Conservation (phyloP, 495 filamentous ascomycete genomes). For the Glonium stellatum region DNA sequence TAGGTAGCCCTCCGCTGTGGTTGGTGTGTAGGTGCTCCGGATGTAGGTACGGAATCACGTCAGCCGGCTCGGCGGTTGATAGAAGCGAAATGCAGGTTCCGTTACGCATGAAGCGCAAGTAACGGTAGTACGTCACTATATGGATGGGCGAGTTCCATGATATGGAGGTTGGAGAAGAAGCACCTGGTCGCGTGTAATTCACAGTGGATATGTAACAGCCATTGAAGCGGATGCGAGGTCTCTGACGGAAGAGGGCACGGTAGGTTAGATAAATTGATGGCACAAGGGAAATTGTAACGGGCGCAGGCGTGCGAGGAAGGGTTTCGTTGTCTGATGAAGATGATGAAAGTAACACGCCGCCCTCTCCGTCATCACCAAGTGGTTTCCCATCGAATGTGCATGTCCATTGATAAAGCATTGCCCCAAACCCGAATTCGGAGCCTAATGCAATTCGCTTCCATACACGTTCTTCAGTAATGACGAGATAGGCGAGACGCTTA, state of each 20-base stretch:
- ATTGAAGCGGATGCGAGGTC: conserved; percentile 85
- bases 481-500: conserved; percentile 77
- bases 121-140: conserved; percentile 96
- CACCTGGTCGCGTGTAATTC: conserved; percentile 84
- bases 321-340: background rate
- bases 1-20: conserved; percentile 34
- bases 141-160: conserved; percentile 80
- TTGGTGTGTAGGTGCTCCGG: conserved; percentile 38
- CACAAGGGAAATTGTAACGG: conserved; percentile 37
- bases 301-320: background rate
- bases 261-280: conserved; percentile 42
- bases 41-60: conserved; percentile 64
- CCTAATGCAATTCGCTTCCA: conserved; percentile 75
- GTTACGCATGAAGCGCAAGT: conserved; percentile 89
- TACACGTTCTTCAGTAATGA: conserved; percentile 76
- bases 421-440: conserved; percentile 64
- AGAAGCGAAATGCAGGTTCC: conserved; percentile 72
- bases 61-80: conserved; percentile 70
- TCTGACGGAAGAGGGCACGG: conserved; percentile 64
- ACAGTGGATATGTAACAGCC: conserved; percentile 94
- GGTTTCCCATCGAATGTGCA: conserved; percentile 44
- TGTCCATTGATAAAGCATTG: conserved; percentile 78
- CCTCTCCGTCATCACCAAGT: conserved; percentile 25
- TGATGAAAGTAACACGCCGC: conserved; percentile 11
- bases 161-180: conserved; percentile 49